These are phyloP conservation scores for Hibiscus tridactylites DNA, from an alignment of 345 rosid genomes.

Conservation along the genomic window DNA sequence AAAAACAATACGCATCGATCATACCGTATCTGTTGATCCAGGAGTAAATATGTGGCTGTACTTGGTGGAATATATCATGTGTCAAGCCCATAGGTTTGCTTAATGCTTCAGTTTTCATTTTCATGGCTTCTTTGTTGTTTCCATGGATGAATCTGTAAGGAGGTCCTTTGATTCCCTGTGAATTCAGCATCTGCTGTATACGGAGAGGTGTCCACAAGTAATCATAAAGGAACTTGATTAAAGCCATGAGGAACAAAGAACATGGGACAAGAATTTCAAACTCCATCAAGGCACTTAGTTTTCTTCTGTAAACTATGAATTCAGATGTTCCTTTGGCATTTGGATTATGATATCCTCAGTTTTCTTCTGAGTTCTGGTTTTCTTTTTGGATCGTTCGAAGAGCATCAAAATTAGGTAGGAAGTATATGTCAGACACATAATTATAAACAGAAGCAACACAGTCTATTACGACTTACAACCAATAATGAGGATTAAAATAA, in stretches of 20 bases:
- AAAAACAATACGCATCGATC: not conserved
- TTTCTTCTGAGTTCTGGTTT: too few species aligned
- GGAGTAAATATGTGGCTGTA: conserved; percentile 17
- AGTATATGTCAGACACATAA: too few species aligned
- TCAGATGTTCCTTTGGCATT: not conserved
- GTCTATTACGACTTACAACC: too few species aligned
- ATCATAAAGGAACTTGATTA: conserved; percentile 11
- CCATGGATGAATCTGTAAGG: conserved; percentile 31
- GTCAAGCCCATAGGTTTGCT: conserved; percentile 14
- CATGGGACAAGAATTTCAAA: not conserved
- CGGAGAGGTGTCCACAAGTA: conserved; percentile 23
- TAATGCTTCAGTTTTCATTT: conserved; percentile 1
- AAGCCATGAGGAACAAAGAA: not conserved
- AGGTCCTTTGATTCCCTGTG: conserved; percentile 28
- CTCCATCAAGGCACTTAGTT: not conserved
- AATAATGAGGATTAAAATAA: too few species aligned
- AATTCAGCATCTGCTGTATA: conserved; percentile 6
- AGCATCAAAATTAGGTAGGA: too few species aligned
- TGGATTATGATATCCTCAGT: too few species aligned
- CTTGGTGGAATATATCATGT: conserved; percentile 14
- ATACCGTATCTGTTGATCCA: conserved; percentile 24
- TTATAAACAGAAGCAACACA: too few species aligned
- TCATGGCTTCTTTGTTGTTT: conserved; percentile 20
- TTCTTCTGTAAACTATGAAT: not conserved
- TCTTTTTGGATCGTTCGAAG: too few species aligned